A percentile compares a stretch with the other conserved stretches of the same genome.
phyloP scores from a whole-genome alignment of 768 basidiomycete genomes.

The Leucocoprinus leucothites region DNA sequence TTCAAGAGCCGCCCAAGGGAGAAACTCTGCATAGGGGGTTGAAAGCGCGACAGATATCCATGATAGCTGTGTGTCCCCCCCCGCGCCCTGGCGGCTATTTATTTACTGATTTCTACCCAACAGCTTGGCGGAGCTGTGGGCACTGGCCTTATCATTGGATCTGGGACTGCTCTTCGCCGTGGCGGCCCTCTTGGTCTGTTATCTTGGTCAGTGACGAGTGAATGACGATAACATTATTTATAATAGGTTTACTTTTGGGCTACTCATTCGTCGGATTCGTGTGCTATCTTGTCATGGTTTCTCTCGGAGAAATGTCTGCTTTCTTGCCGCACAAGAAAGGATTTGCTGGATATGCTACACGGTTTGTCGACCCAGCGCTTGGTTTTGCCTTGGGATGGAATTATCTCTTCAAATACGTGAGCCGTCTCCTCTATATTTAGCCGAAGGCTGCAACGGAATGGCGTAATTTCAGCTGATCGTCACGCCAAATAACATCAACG shows the following conservation, averaged over 20 bases:
- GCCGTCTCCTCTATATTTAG: constrained; percentile 13
- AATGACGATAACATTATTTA: neutral
- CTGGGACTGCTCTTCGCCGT: constrained; percentile 53
- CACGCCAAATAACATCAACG: constrained; percentile 65
- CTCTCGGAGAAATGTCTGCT: constrained; percentile 49
- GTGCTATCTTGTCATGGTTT: constrained; percentile 59
- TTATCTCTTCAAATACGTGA: constrained; percentile 55
- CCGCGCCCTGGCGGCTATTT: neutral
- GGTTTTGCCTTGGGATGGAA: constrained; percentile 69
- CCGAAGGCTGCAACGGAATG: constrained; percentile 1
- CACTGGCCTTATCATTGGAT: constrained; percentile 55
- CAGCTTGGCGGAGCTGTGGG: constrained; percentile 50
- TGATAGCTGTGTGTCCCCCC: constrained; percentile 43
- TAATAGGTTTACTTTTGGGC: constrained; percentile 30
- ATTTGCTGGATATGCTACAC: constrained; percentile 57
- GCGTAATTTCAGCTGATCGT: constrained; percentile 46
- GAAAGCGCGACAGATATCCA: constrained; percentile 50
- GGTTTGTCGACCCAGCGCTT: constrained; percentile 65
- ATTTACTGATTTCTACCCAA: neutral
- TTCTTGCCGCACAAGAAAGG: constrained; percentile 61
- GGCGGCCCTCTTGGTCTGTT: constrained; percentile 51
- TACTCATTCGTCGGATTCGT: constrained; percentile 52
- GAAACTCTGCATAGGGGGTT: constrained; percentile 45
- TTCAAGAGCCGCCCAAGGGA: constrained; percentile 31
- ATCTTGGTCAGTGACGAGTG: neutral